Evolutionary conservation across 2,329 filamentous ascomycete species (phyloP), one percentile per base, ranked within the genome.

Genomic region (Alternaria ethzedia): DNA sequence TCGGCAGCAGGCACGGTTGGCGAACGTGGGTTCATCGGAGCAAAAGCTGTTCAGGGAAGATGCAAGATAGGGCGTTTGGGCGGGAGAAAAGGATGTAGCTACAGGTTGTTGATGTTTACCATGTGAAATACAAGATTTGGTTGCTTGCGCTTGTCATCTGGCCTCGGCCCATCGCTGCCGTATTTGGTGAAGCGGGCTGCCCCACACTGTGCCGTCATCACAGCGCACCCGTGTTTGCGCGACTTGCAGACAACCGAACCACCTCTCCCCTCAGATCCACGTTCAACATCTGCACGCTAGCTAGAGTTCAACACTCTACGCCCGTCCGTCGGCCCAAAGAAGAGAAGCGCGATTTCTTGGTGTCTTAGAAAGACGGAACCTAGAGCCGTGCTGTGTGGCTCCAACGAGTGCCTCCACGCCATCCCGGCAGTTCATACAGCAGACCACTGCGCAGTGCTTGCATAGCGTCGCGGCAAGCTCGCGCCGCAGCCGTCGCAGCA

Each of bases 301-400:
- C 70, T 69, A 64, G 71, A 78, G 76, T 74, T 78, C 76, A 78
- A 79, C 75, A 78, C 76, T 79, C 73, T 72, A 68, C 59, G 71
- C 69, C 56, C 50, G 26, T 25, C 52, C 45, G 43, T 59, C 49
- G 44, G 23, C 23, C 21, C 50, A 46, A 43, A 47, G n/a, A 12
- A 17, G 36, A 32, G 45, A 63, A 55, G 50, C 59, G 57, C 32
- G 17, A 23, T 30, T 52, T 45, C 20, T 28, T 28, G 45, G n/a
- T 17, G 46, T 36, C 25, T 44, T 60, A 28, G 45, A 36, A 20
- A 46, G 32, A 52, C 50, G 45, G 57, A 51, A 23, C 17, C 32
- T 25, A n/a, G 26, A 54, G 45, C 54, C 12, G 54, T 44, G 59
- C 13, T 51, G 50, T 32, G 20, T 54, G 43, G 61, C 51, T 32